These are phyloP conservation scores for Sanghuangporus weigelae DNA, from an alignment of 1,284 basidiomycete genomes.

Conservation along the genomic window DNA sequence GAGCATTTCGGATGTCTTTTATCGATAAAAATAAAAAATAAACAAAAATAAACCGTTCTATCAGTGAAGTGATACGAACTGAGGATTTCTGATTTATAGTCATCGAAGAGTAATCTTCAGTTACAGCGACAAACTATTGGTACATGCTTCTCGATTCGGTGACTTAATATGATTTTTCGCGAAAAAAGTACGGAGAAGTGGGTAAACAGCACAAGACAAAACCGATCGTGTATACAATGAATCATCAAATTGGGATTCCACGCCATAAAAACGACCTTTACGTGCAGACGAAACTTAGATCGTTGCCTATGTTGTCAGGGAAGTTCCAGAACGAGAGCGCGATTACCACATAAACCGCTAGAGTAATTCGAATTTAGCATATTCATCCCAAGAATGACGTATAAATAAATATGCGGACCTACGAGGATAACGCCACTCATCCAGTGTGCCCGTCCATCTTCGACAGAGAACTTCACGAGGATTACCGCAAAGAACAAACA, in stretches of 20 bases:
- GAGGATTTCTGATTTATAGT: too few relatives aligned
- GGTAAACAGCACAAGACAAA: neutral
- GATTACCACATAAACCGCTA: slow-evolving; percentile 35
- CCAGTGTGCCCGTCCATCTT: slow-evolving; percentile 60
- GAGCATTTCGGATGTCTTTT: too few relatives aligned
- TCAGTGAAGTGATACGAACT: too few relatives aligned
- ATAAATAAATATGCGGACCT: slow-evolving; percentile 29
- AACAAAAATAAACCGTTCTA: neutral
- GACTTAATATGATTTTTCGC: neutral
- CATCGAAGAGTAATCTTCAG: neutral
- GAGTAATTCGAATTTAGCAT: neutral
- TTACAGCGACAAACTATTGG: neutral
- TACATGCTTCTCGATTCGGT: neutral
- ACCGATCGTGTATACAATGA: neutral
- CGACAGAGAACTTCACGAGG: slow-evolving; percentile 56
- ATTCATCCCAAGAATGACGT: neutral
- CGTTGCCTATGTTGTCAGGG: slow-evolving; percentile 26
- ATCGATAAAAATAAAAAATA: neutral
- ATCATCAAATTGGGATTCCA: neutral
- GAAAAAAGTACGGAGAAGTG: neutral
- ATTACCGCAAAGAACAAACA: slow-evolving; percentile 50
- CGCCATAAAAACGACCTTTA: neutral
- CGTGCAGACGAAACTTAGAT: neutral
- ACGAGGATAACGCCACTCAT: slow-evolving; percentile 53
- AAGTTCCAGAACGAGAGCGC: slow-evolving; percentile 41